Conservation (phyloP, 2,329 filamentous ascomycete species). For the Cercospora citrullina region DNA sequence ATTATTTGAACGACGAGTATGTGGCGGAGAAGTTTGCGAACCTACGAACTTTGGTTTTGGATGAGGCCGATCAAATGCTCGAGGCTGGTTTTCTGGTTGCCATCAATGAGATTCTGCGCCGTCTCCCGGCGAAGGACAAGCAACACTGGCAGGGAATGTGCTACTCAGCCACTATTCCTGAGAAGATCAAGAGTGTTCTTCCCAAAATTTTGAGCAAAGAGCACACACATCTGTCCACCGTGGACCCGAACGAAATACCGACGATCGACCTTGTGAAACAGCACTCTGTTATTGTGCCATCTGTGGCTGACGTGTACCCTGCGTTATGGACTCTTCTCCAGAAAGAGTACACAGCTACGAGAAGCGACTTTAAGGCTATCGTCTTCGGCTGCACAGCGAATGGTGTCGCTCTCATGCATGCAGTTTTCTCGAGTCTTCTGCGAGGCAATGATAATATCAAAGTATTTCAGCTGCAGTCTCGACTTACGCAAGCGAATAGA, state of each 20-base stretch:
- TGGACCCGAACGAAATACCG: conserved; percentile 48
- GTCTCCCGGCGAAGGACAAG: conserved; percentile 52
- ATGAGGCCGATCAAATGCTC: conserved; percentile 85
- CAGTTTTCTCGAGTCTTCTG: conserved; percentile 40
- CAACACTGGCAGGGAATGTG: conserved; percentile 53
- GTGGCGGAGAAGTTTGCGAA: conserved; percentile 50
- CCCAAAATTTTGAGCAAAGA: conserved; percentile 47
- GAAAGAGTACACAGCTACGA: conserved; percentile 43
- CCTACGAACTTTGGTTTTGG: conserved; percentile 48
- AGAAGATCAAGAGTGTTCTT: conserved; percentile 48
- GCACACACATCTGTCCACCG: conserved; percentile 46
- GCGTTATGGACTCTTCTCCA: conserved; percentile 49
- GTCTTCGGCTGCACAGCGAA: conserved; percentile 52
- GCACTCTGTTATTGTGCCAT: conserved; percentile 44
- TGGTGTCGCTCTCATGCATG: conserved; percentile 46
- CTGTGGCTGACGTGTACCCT: conserved; percentile 48
- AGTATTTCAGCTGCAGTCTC: conserved; percentile 47
- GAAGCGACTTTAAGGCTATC: conserved; percentile 48
- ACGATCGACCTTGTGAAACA: conserved; percentile 53
- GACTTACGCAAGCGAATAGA: conserved; percentile 45
- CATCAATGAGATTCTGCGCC: conserved; percentile 53
- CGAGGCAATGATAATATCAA: conserved; percentile 37
- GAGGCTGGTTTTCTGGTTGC: conserved; percentile 56
- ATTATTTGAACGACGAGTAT: conserved; percentile 72
- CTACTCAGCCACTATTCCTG: conserved; percentile 49